phyloP scores from a whole-genome alignment of 805 yeast genomes.

The Teunomyces funiuensis region DNA sequence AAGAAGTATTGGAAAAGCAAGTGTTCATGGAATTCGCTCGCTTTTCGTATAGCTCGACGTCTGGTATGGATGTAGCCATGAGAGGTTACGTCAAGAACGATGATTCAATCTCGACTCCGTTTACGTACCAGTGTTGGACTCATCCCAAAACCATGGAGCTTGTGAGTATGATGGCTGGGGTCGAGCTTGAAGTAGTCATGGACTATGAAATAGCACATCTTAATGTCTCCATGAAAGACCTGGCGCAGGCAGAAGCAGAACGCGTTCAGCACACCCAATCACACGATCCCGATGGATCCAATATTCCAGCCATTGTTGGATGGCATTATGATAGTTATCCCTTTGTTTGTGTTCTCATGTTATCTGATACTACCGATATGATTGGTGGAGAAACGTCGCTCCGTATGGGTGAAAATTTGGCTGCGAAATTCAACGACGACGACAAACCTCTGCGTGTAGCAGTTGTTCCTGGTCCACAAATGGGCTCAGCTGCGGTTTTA shows the following conservation, averaged over 20 bases:
- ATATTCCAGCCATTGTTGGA: constrained; percentile 54
- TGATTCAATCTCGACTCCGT: constrained; percentile 41
- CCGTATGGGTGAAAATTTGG: constrained; percentile 39
- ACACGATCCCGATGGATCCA: constrained; percentile 9
- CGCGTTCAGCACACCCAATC: constrained; percentile 7
- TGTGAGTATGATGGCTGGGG: constrained; percentile 58
- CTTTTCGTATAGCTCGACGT: constrained; percentile 40
- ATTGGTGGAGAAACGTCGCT: constrained; percentile 61
- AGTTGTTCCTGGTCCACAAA: constrained; percentile 38
- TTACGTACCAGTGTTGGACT: constrained; percentile 56
- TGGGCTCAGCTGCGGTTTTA: constrained; percentile 51
- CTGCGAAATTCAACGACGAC: not conserved
- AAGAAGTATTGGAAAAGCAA: constrained; percentile 51
- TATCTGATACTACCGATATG: constrained; percentile 57
- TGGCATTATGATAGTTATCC: constrained; percentile 69
- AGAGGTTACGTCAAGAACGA: constrained; percentile 50
- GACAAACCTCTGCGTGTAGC: constrained; percentile 3
- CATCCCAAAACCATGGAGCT: constrained; percentile 57
- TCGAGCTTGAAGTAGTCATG: constrained; percentile 52
- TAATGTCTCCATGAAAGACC: constrained; percentile 48
- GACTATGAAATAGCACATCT: constrained; percentile 59
- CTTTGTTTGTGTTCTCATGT: constrained; percentile 63
- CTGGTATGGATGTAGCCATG: constrained; percentile 49
- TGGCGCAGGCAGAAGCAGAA: constrained; percentile 33
- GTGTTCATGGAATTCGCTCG: constrained; percentile 47